Conservation (phyloP, 1,284 basidiomycete genomes). For the Ganoderma boninense region DNA sequence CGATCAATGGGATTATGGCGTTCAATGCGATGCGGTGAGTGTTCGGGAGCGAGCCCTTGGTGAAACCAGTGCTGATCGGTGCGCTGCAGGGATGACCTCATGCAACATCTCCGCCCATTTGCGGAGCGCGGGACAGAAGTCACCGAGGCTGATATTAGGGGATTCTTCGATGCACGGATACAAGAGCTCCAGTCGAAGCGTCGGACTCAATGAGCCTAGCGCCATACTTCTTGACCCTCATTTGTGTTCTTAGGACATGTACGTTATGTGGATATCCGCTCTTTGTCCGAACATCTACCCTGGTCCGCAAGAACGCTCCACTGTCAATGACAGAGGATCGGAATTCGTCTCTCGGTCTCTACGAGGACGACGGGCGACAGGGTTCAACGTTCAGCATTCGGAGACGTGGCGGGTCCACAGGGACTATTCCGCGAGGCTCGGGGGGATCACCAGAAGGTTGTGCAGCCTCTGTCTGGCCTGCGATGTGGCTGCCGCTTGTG, state of each 20-base stretch:
- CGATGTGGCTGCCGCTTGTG: not conserved
- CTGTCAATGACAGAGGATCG: slow-evolving; percentile 2
- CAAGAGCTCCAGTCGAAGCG: slow-evolving; percentile 25
- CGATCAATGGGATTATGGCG: slow-evolving; percentile 81
- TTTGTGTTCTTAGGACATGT: slow-evolving; percentile 1
- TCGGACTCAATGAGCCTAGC: slow-evolving; percentile 10
- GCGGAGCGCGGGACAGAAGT: slow-evolving; percentile 82
- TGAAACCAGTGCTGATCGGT: not conserved
- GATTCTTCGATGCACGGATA: slow-evolving; percentile 66
- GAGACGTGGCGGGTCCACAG: not conserved
- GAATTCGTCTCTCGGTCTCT: not conserved
- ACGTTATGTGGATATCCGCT: slow-evolving; percentile 2
- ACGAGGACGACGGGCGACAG: not conserved
- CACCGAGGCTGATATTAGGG: slow-evolving; percentile 72
- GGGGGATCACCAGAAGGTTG: not conserved
- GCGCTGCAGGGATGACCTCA: slow-evolving; percentile 67
- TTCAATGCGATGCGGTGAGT: slow-evolving; percentile 81
- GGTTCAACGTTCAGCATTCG: not conserved
- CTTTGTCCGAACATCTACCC: slow-evolving; percentile 1
- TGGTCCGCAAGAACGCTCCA: not conserved
- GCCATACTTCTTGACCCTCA: not conserved
- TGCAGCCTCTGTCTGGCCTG: not conserved
- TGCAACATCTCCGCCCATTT: slow-evolving; percentile 78
- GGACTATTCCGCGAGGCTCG: not conserved
- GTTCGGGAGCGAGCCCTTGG: not conserved